Base-by-base conservation (phyloP, 2,329 filamentous ascomycete species). In the Cadophora luteo-olivacea region DNA sequence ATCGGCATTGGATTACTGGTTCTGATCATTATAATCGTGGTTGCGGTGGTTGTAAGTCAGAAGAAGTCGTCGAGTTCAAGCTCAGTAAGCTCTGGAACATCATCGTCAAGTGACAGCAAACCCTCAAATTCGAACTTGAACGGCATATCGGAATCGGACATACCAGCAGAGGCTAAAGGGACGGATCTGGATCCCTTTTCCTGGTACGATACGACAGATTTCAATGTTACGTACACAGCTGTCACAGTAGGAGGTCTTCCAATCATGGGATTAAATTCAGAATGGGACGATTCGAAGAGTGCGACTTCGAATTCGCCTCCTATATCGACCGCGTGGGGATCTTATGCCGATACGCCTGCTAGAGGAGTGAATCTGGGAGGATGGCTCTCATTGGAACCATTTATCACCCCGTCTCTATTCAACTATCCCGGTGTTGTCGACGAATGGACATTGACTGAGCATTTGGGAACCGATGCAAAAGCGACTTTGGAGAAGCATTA, bases 331-430 rank as follows among this genome's bases (percentile, higher is more conserved):
- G 76, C 84, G 0, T 97, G 95, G 86, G 89, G 89, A 7, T 83
- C 90, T 1, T 99, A 98, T 75, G 87, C 89, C 1, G 88, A 87
- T 25, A 89, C 85, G 65, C 94, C 94, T 1, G 93, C 97, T 29
- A 89, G 95, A 7, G 96, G 96, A 0, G 93, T 98, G 45, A 98
- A 97, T 75, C 79, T 98, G 0, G 96, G 96, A 62, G 96, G 96
- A 14, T 99, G 96, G 96, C 86, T 99, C 1, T 92, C 91, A 2
- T 82, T 99, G 14, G 96, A 99, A 77, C 96, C 96, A 0, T 97
- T 97, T 79, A 98, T 99, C 78, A 95, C 93, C 4, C 96, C 96
- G 0, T 97, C 94, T 0, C 85, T 97, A 32, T 99, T 99, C 81
- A 82, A 88, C 70, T 93, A 91, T 77, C 82, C 84, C 49, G 82